These are phyloP conservation scores for Solanum neorickii DNA, from an alignment of 257 asterid species.

Conservation along the genomic window DNA sequence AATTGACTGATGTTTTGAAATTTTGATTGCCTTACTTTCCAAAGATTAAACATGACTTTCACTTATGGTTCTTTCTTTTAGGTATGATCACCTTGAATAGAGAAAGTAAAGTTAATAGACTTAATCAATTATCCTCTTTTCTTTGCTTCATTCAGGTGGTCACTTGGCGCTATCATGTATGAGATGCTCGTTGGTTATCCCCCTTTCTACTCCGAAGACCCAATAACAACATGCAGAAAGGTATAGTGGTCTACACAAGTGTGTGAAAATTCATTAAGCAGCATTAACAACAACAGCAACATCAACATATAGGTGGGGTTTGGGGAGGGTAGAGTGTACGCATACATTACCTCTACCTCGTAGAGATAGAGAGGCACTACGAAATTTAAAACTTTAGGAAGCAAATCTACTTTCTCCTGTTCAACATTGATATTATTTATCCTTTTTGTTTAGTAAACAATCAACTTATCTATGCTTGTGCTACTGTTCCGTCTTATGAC, in stretches of 20 bases:
- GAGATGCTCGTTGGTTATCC: constrained; percentile 95
- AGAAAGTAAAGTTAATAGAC: not conserved
- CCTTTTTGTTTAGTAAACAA: not conserved
- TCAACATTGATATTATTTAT: not conserved
- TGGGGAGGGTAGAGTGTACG: not conserved
- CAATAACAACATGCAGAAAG: constrained; percentile 82
- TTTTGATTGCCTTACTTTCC: not conserved
- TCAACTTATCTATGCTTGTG: not conserved
- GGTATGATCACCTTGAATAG: not conserved
- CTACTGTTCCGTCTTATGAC: not conserved
- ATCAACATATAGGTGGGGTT: not conserved
- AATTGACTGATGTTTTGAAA: not conserved
- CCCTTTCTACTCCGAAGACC: constrained; percentile 82
- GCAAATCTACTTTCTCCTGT: not conserved
- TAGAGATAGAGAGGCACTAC: not conserved
- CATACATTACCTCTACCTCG: not conserved
- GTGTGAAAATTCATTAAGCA: not conserved
- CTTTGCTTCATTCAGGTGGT: constrained; percentile 58
- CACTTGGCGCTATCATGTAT: constrained; percentile 81
- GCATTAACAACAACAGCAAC: not conserved
- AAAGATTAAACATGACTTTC: not conserved
- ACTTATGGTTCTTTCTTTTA: not conserved
- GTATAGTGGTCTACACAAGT: constrained; percentile 5
- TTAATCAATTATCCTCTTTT: not conserved
- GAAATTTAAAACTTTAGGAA: not conserved